Conservation (phyloP, 768 basidiomycete species). For the Psilocybe tampanensis region DNA sequence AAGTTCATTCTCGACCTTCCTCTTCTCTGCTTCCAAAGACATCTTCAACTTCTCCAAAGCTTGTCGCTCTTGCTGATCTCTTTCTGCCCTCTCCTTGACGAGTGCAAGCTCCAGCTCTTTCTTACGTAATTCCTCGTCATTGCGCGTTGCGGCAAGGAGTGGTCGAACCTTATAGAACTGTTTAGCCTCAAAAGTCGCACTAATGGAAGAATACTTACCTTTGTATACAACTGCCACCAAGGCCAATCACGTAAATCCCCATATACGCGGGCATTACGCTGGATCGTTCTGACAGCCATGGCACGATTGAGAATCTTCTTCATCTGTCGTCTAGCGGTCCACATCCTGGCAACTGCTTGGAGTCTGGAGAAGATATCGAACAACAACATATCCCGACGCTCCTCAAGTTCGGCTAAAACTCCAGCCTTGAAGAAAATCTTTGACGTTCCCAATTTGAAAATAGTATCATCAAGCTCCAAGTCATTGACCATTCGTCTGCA, state of each 20-base stretch:
- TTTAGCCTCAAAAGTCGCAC: too few relatives aligned
- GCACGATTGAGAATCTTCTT: conserved; percentile 95
- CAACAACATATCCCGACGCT: conserved; percentile 83
- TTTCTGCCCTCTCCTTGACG: conserved; percentile 82
- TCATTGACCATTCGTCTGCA: conserved; percentile 89
- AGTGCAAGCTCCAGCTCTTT: conserved; percentile 85
- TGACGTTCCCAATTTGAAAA: conserved; percentile 91
- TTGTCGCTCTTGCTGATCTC: conserved; percentile 81
- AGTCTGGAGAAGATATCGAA: conserved; percentile 88
- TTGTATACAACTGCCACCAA: conserved; percentile 99
- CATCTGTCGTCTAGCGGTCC: conserved; percentile 85
- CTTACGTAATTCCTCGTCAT: conserved; percentile 87
- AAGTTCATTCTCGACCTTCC: conserved; percentile 78
- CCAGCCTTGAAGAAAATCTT: conserved; percentile 99
- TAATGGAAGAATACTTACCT: too few relatives aligned
- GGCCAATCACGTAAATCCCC: conserved; percentile 93
- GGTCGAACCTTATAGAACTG: conserved; percentile 92
- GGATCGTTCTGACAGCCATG: conserved; percentile 87
- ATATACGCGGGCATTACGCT: conserved; percentile 91
- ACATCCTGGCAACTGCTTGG: conserved; percentile 86
- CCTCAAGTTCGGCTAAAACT: conserved; percentile 94
- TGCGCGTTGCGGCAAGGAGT: conserved; percentile 86
- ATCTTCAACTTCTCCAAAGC: conserved; percentile 80
- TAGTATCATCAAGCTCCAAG: conserved; percentile 81
- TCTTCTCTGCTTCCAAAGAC: conserved; percentile 82